Percentiles rank a stretch among this genome's conserved stretches.
Evolutionary conservation across 2,329 filamentous ascomycete species (phyloP).

Genomic region (Fusarium brevicatenulatum): DNA sequence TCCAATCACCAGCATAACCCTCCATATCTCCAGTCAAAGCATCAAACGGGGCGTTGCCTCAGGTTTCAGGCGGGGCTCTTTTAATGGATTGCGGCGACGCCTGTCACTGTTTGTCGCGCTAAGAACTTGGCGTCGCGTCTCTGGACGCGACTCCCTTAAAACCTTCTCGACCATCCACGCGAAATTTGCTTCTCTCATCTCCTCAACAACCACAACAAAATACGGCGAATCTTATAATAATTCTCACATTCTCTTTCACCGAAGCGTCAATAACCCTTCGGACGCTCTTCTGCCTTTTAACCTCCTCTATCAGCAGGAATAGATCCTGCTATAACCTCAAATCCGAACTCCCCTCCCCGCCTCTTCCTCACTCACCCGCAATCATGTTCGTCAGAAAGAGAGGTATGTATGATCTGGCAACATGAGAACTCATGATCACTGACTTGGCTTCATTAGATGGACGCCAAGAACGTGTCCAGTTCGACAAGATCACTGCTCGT

Average conservation of each 20-base stretch:
- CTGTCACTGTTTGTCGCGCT: constrained; percentile 46
- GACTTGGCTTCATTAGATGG: constrained; percentile 73
- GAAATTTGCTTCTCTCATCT: constrained; percentile 40
- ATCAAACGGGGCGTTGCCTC: constrained; percentile 38
- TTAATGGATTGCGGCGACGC: constrained; percentile 45
- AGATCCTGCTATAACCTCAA: constrained; percentile 38
- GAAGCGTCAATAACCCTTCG: constrained; percentile 21
- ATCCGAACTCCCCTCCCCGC: constrained; percentile 34
- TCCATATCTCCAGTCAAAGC: constrained; percentile 9
- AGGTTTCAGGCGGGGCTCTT: constrained; percentile 41
- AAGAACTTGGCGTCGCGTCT: constrained; percentile 49
- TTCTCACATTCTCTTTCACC: constrained; percentile 25
- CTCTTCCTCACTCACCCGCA: constrained; percentile 41
- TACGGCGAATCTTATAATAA: constrained; percentile 24
- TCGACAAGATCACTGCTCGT: constrained; percentile 99
- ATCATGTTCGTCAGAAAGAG: constrained; percentile 72
- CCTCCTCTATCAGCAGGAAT: constrained; percentile 41
- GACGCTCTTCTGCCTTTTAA: constrained; percentile 39
- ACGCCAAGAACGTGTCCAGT: constrained; percentile 99
- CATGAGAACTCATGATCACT: constrained; percentile 36
- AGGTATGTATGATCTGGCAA: constrained; percentile 56
- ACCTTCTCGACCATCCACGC: constrained; percentile 45
- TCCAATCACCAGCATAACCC: constrained; percentile 15
- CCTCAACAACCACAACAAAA: constrained; percentile 39
- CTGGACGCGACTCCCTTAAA: constrained; percentile 52